Evolutionary conservation across 176 grass and related monocot species (phyloP), one percentile per base, ranked within the genome.

Genomic region (Oryza meridionalis): DNA sequence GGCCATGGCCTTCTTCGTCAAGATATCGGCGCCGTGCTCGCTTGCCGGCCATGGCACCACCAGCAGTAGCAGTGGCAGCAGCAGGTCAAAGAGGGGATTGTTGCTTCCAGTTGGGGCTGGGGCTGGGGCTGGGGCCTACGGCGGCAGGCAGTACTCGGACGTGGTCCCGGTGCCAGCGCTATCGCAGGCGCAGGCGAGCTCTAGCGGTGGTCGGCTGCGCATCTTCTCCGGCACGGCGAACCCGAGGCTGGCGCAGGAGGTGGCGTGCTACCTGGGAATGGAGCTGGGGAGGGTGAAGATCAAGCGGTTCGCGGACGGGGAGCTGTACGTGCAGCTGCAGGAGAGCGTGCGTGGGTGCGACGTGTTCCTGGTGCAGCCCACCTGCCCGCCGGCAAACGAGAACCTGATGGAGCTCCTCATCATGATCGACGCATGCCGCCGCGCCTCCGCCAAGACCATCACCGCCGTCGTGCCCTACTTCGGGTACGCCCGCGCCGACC

Each of bases 221-320:
- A 88, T 96, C 81, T 96, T 96, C 85, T 96, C 94, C 40, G 91
- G 94, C 72, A 96, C 65, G n/a, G 94, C 94, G 13, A 96, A 96
- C 88, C 91, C 91, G 22, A 29, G 45, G 68, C 88, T 96, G 37
- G 86, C 91, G 19, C 86, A 93, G 86, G 91, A 96, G 84, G 91
- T 93, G 26, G 84, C 88, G 3, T 87, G 82, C 70, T 91, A 96
- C 81, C 82, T 97, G 5, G 94, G 91, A 0, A 74, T 97, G 42
- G 86, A 93, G 61, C 91, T 93, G 8, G 91, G 91, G 0, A 71
- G 80, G 81, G 85, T 97, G 70, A 90, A 97, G 53, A 97, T 97
- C 75, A 93, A 93, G 81, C 80, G 91, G 46, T 93, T 96, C 43
- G 86, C 88, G 5, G 94, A 96, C 77, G 94, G 91, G 22, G 94